phyloP scores from a whole-genome alignment of 441 rosid species.

The Capsella rubella region DNA sequence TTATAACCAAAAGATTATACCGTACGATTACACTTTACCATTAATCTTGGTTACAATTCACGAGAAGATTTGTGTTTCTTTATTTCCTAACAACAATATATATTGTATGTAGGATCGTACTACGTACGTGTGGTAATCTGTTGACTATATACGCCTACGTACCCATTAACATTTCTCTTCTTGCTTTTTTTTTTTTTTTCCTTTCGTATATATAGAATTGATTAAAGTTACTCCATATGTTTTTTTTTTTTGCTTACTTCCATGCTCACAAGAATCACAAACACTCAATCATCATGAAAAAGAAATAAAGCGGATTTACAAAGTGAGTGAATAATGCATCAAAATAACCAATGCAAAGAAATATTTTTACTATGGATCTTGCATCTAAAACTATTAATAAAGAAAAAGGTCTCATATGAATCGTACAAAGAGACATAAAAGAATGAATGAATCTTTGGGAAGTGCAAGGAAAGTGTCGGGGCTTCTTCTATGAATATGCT shows the following conservation, averaged over 20 bases:
- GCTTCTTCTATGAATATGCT: slow-evolving; percentile 44
- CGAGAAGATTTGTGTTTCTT: slow-evolving; percentile 45
- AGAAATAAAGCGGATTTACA: slow-evolving; percentile 8
- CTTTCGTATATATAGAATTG: not conserved
- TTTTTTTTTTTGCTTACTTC: slow-evolving; percentile 46
- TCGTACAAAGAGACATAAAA: slow-evolving; percentile 42
- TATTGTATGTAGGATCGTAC: slow-evolving; percentile 12
- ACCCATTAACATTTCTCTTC: slow-evolving; percentile 28
- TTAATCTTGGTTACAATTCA: slow-evolving; percentile 37
- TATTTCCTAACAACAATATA: slow-evolving; percentile 33
- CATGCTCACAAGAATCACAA: slow-evolving; percentile 39
- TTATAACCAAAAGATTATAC: slow-evolving; percentile 31
- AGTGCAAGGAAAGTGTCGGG: slow-evolving; percentile 37
- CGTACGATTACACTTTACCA: slow-evolving; percentile 26
- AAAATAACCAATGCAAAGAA: slow-evolving; percentile 28
- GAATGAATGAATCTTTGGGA: slow-evolving; percentile 41
- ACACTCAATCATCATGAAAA: slow-evolving; percentile 38
- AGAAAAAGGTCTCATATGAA: slow-evolving; percentile 27
- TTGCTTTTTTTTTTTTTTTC: slow-evolving; percentile 25
- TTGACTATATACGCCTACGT: slow-evolving; percentile 23
- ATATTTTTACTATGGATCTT: not conserved
- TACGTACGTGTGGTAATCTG: slow-evolving; percentile 39
- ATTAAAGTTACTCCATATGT: slow-evolving; percentile 18
- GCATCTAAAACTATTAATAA: slow-evolving; percentile 25
- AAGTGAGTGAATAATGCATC: slow-evolving; percentile 36